Evolutionary conservation across 1,139 yeast genomes (phyloP).

Genomic region (Kodamaea sp.): DNA sequence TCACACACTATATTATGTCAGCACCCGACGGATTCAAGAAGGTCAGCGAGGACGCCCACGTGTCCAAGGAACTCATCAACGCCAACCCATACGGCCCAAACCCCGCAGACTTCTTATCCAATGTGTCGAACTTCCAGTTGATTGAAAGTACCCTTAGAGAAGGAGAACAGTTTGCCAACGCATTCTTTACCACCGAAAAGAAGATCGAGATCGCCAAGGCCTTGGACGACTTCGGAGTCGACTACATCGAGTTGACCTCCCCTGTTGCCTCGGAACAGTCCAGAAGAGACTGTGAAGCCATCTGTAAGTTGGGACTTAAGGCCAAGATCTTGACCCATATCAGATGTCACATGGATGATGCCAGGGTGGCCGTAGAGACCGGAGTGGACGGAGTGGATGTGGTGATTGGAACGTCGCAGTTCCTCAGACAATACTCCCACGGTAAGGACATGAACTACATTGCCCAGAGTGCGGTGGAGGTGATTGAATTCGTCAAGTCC

Average conservation of each 20-base stretch:
- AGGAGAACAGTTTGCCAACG: conserved; percentile 98
- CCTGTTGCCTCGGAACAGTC: conserved; percentile 98
- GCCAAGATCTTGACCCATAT: conserved; percentile 92
- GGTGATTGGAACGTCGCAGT: conserved; percentile 96
- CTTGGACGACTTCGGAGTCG: conserved; percentile 95
- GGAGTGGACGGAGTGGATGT: conserved; percentile 99
- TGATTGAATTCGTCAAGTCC: conserved; percentile 94
- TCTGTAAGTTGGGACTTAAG: conserved; percentile 93
- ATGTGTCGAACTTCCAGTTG: conserved; percentile 84
- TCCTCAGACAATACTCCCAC: conserved; percentile 90
- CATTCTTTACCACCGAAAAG: conserved; percentile 92
- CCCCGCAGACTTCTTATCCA: conserved; percentile 89
- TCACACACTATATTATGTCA: conserved; percentile 20
- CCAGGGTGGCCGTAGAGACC: conserved; percentile 93
- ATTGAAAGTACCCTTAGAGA: conserved; percentile 96
- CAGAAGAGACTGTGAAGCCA: conserved; percentile 92
- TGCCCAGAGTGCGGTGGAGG: conserved; percentile 95
- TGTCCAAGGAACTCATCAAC: conserved; percentile 17
- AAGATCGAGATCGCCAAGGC: conserved; percentile 98
- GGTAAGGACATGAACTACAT: conserved; percentile 99
- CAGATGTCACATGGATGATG: conserved; percentile 99
- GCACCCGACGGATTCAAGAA: conserved; percentile 43
- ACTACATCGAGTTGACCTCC: conserved; percentile 94
- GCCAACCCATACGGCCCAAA: conserved; percentile 92
- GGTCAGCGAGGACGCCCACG: conserved; percentile 47